phyloP scores from a whole-genome alignment of 257 asterid genomes.

The Nicotiana attenuata region DNA sequence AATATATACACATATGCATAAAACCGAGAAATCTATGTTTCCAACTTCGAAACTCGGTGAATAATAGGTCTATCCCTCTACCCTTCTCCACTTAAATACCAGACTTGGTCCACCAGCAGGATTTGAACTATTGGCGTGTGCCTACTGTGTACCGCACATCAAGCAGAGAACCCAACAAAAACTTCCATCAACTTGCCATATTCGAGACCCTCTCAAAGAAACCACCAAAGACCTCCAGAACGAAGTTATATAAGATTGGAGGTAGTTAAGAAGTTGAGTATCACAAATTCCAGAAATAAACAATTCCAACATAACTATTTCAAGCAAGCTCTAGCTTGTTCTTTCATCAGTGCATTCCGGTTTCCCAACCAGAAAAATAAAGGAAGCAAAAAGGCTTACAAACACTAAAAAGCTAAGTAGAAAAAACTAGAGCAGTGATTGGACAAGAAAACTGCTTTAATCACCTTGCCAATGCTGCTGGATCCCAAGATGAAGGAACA shows the following conservation, averaged over 20 bases:
- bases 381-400: neutral
- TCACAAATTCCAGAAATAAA: neutral
- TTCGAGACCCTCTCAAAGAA: too few relatives aligned
- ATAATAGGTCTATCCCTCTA: too few relatives aligned
- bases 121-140: too few relatives aligned
- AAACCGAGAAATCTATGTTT: too few relatives aligned
- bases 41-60: too few relatives aligned
- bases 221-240: neutral
- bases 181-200: too few relatives aligned
- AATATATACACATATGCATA: too few relatives aligned
- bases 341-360: neutral
- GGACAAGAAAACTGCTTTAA: neutral
- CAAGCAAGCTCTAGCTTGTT: neutral
- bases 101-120: too few relatives aligned
- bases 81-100: too few relatives aligned
- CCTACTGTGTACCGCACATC: too few relatives aligned
- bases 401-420: neutral
- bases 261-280: neutral
- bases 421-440: neutral
- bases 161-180: too few relatives aligned
- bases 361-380: neutral
- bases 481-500: conserved; percentile 93
- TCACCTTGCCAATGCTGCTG: conserved; percentile 86
- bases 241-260: neutral
- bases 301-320: neutral